Conservation (phyloP, 129 eudicot genomes). For the Deinandra increscens region DNA sequence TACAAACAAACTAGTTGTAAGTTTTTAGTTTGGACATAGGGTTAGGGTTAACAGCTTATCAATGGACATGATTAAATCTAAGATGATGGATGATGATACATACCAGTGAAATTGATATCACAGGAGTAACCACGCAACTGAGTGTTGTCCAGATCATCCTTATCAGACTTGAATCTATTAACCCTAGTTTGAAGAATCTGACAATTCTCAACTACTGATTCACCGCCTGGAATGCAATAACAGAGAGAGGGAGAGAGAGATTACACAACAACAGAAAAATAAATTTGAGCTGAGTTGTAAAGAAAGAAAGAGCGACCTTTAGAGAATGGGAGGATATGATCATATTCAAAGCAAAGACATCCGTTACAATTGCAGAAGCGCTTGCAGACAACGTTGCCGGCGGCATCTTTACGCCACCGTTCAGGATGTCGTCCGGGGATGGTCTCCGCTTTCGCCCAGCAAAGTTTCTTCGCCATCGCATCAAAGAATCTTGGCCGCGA, state of each 20-base stretch:
- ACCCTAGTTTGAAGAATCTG: constrained; percentile 96
- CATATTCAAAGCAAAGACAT: constrained; percentile 97
- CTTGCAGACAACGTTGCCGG: constrained; percentile 88
- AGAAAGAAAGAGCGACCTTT: too few species aligned
- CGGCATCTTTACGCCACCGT: constrained; percentile 95
- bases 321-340: constrained; percentile 88
- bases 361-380: constrained; percentile 88
- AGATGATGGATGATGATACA: background rate
- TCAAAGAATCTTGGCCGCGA: constrained; percentile 75
- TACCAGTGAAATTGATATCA: constrained; percentile 84
- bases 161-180: constrained; percentile 71
- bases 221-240: too few species aligned
- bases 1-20: background rate
- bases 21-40: background rate
- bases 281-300: background rate
- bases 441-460: constrained; percentile 73
- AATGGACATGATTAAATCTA: background rate
- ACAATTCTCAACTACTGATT: constrained; percentile 81
- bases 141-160: constrained; percentile 53
- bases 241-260: too few species aligned
- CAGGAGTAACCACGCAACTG: constrained; percentile 73
- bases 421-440: constrained; percentile 93
- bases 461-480: constrained; percentile 47
- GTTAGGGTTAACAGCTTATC: background rate
- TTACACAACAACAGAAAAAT: background rate